Base-by-base conservation (phyloP, 345 rosid species). In the Populus euphratica region DNA sequence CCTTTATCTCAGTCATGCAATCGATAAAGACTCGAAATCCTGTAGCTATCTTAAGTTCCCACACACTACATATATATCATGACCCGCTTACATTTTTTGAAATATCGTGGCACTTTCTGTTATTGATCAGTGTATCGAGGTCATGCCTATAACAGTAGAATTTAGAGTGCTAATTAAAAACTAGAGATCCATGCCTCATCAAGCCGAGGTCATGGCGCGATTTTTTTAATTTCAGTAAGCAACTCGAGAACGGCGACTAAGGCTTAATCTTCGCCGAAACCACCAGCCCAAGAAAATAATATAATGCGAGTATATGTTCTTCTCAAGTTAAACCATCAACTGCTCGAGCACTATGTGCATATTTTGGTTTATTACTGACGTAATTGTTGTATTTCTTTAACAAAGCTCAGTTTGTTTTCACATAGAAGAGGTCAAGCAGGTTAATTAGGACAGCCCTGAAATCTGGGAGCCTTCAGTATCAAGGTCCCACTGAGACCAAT, bases 191-290 rank as follows among this genome's bases (percentile, higher is more conserved):
- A 9, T n/a, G 27, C 23, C 59, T 52, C 59, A 6, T 52, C n/a
- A 73, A 71, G 27, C 31, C 0, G 20, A 21, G 23, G 35, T 47
- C 2, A 13, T 38, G 27, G 36, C 59, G 39, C 5, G 52, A 47
- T 11, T 71, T 61, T 38, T 23, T 25, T 6, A 54, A 47, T 49
- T 44, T 12, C 17, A 66, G 68, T 44, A 77, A 63, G 83, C 65
- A 77, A 72, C 82, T 81, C 83, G 87, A 87, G 87, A 82, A 85
- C 90, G 88, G 77, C 63, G 36, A 78, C 73, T 77, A n/a, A 61
- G 87, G 86, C 88, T 78, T 69, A 80, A 80, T 76, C 74, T 82
- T 84, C 83, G 87, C 82, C 8, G 49, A 73, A 81, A 85, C 73
- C 56, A 85, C 76, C 70, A 79, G 27, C 72, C 71, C 86, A 66